A percentile compares a stretch with the other conserved stretches of the same genome.
These are phyloP conservation scores for Raffaelea ambrosiae DNA, from an alignment of 2,329 filamentous ascomycete genomes.

Conservation along the genomic window DNA sequence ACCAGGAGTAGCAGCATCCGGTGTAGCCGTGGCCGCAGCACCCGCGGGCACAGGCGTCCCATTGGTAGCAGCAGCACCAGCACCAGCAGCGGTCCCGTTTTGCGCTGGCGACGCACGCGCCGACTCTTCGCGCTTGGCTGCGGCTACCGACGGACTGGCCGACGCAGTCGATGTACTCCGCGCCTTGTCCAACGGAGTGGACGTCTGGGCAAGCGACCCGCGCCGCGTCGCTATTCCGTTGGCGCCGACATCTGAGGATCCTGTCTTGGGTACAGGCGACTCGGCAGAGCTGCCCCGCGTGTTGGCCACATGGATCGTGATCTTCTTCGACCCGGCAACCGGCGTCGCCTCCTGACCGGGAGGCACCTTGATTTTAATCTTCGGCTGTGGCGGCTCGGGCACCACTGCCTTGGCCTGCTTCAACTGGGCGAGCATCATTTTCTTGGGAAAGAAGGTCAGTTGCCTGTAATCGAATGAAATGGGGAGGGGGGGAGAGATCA, in stretches of 20 bases:
- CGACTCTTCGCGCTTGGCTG: conserved; percentile 26
- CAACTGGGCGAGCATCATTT: conserved; percentile 56
- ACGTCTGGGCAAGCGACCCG: conserved; percentile 6
- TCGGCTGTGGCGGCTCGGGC: conserved; percentile 63
- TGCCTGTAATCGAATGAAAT: not conserved
- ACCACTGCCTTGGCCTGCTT: conserved; percentile 65
- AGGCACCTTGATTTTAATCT: conserved; percentile 68
- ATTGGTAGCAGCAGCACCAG: conserved; percentile 16
- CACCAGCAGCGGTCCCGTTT: conserved; percentile 19
- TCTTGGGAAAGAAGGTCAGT: conserved; percentile 8
- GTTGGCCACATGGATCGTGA: conserved; percentile 63
- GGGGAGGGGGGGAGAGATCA: too few relatives aligned
- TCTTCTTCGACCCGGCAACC: conserved; percentile 43
- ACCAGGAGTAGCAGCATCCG: conserved; percentile 2
- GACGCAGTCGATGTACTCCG: conserved; percentile 35
- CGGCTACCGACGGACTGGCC: conserved; percentile 32
- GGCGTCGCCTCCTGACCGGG: conserved; percentile 32
- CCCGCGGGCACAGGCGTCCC: conserved; percentile 16
- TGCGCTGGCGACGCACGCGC: conserved; percentile 21
- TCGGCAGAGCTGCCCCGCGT: conserved; percentile 42
- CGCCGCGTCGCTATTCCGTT: conserved; percentile 18
- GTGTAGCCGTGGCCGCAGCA: not conserved
- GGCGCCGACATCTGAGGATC: conserved; percentile 21
- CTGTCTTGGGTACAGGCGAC: conserved; percentile 38
- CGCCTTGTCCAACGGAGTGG: conserved; percentile 25